These are phyloP conservation scores for Anisogramma anomala DNA, from an alignment of 2,329 filamentous ascomycete genomes.

Conservation along the genomic window DNA sequence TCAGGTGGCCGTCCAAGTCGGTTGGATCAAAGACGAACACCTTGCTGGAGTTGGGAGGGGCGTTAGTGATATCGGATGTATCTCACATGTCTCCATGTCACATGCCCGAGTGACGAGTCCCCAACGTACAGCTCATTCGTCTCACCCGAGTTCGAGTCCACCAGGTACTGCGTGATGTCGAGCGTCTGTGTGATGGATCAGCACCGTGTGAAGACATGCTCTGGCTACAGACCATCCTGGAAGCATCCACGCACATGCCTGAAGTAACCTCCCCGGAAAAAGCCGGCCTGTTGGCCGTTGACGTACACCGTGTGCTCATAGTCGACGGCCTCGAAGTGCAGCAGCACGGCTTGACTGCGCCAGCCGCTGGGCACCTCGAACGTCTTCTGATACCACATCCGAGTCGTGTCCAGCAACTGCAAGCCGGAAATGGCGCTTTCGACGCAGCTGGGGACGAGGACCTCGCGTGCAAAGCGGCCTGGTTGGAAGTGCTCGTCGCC, in stretches of 20 bases:
- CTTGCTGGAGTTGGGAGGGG: slow-evolving; percentile 25
- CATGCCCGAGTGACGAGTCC: too few relatives aligned
- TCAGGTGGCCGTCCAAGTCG: slow-evolving; percentile 40
- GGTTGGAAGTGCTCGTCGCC: slow-evolving; percentile 17
- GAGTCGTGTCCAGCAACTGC: slow-evolving; percentile 28
- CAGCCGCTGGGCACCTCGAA: slow-evolving; percentile 39
- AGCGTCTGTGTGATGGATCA: slow-evolving; percentile 48
- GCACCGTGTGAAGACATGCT: too few relatives aligned
- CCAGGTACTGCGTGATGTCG: slow-evolving; percentile 40
- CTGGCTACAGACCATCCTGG: too few relatives aligned
- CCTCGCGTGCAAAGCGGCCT: slow-evolving; percentile 26
- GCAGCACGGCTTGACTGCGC: slow-evolving; percentile 30
- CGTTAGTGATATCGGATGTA: neutral
- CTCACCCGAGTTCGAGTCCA: slow-evolving; percentile 21
- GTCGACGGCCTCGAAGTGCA: slow-evolving; percentile 49
- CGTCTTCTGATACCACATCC: slow-evolving; percentile 39
- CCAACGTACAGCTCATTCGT: slow-evolving; percentile 42
- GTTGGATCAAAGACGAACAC: slow-evolving; percentile 60
- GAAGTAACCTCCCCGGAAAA: slow-evolving; percentile 50
- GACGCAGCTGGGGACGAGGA: slow-evolving; percentile 31
- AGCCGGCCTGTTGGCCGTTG: slow-evolving; percentile 40
- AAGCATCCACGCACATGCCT: too few relatives aligned
- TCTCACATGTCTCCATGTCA: too few relatives aligned
- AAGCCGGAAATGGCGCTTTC: slow-evolving; percentile 38
- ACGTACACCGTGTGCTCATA: slow-evolving; percentile 47